Conservation (phyloP, 495 filamentous ascomycete species). For the Thermochaetoides thermophila region DNA sequence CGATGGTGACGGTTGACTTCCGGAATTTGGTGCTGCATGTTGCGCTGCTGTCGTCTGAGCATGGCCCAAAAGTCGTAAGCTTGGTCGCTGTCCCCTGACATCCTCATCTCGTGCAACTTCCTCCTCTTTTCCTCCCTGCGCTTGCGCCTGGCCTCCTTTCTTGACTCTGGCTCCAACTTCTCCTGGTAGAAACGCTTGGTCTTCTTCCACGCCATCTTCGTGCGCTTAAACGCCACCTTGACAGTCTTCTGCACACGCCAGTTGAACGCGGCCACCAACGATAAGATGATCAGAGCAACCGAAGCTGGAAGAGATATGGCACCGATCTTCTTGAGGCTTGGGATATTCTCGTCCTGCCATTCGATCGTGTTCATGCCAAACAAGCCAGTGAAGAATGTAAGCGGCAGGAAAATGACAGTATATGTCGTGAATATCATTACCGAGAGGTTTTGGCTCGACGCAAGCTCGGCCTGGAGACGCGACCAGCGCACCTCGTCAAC, state of each 20-base stretch:
- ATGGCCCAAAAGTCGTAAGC: constrained; percentile 32
- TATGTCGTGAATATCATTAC: constrained; percentile 60
- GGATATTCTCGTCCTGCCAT: constrained; percentile 39
- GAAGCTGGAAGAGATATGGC: constrained; percentile 29
- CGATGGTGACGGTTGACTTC: constrained; percentile 21
- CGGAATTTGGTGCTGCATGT: constrained; percentile 25
- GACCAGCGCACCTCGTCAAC: constrained; percentile 53
- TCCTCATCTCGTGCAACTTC: constrained; percentile 7
- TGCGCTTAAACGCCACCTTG: constrained; percentile 12
- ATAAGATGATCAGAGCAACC: constrained; percentile 20
- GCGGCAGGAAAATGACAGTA: constrained; percentile 50
- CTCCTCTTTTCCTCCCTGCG: constrained; percentile 14
- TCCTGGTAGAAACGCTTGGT: constrained; percentile 7
- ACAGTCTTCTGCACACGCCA: constrained; percentile 20
- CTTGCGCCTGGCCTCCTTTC: constrained; percentile 14
- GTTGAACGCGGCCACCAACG: constrained; percentile 29
- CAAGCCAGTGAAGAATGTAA: constrained; percentile 52
- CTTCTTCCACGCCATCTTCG: constrained; percentile 4
- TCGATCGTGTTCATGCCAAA: constrained; percentile 53
- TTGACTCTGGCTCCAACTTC: constrained; percentile 15
- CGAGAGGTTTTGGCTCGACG: constrained; percentile 45
- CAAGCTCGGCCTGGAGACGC: constrained; percentile 46
- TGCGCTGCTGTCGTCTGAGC: constrained; percentile 19
- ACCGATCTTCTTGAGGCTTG: constrained; percentile 22
- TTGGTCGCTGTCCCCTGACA: constrained; percentile 16